A percentile compares a stretch with the other conserved stretches of the same genome.
These are phyloP conservation scores for Sugiyamaella qingdaonensis DNA, from an alignment of 805 yeast species.

Conservation along the genomic window DNA sequence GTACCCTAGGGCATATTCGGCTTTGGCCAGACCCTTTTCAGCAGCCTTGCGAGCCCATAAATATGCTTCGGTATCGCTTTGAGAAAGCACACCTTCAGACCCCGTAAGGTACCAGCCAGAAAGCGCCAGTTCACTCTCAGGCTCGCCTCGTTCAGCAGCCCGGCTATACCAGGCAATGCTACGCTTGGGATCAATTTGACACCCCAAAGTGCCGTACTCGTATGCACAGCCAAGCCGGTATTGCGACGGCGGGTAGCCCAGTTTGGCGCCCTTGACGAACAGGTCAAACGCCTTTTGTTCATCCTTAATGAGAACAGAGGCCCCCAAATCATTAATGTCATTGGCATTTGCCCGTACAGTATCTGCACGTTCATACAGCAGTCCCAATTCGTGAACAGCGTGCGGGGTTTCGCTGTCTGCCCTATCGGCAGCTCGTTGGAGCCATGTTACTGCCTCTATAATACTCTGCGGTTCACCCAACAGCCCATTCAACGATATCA, in stretches of 20 bases:
- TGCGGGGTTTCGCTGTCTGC: slow-evolving; percentile 48
- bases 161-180: slow-evolving; percentile 72
- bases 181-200: slow-evolving; percentile 49
- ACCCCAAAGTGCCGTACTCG: slow-evolving; percentile 60
- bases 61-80: slow-evolving; percentile 65
- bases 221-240: slow-evolving; percentile 67
- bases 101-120: slow-evolving; percentile 83
- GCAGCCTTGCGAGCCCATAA: slow-evolving; percentile 72
- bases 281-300: slow-evolving; percentile 45
- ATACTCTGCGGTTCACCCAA: slow-evolving; percentile 39
- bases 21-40: slow-evolving; percentile 61
- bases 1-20: slow-evolving; percentile 68
- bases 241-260: slow-evolving; percentile 63
- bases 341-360: slow-evolving; percentile 21
- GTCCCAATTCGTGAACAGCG: slow-evolving; percentile 55
- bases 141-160: slow-evolving; percentile 61
- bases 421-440: slow-evolving; percentile 44
- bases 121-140: slow-evolving; percentile 65
- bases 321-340: slow-evolving; percentile 15
- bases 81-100: slow-evolving; percentile 51
- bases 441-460: slow-evolving; percentile 47
- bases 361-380: slow-evolving; percentile 47
- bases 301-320: slow-evolving; percentile 25
- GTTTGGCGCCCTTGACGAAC: slow-evolving; percentile 55
- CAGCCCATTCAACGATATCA: slow-evolving; percentile 52